A percentile compares a stretch with the other conserved stretches of the same genome.
phyloP scores from a whole-genome alignment of 768 basidiomycete genomes.

The Tephrocybe rancida region DNA sequence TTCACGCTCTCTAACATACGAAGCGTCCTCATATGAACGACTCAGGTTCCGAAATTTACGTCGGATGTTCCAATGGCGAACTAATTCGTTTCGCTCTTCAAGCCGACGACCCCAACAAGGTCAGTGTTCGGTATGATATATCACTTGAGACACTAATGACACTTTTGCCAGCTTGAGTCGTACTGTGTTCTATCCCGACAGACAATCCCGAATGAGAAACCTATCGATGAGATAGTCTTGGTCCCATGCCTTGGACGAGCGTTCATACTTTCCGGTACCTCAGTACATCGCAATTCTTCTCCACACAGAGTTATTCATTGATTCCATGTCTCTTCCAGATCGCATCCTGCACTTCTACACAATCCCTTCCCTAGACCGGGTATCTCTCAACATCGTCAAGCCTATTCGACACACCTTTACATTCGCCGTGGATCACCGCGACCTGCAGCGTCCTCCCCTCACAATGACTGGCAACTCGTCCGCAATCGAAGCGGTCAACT shows the following conservation, averaged over 20 bases:
- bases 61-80: constrained; percentile 85
- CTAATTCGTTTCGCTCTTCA: constrained; percentile 79
- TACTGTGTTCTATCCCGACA: constrained; percentile 74
- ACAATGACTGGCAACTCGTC: constrained; percentile 36
- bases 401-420: constrained; percentile 81
- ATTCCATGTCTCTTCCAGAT: constrained; percentile 34
- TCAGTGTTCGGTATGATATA: constrained; percentile 23
- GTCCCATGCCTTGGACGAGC: constrained; percentile 75
- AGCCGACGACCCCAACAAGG: constrained; percentile 52
- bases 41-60: constrained; percentile 81
- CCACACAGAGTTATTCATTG: constrained; percentile 12
- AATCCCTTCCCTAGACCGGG: constrained; percentile 77
- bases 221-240: constrained; percentile 81
- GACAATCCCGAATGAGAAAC: constrained; percentile 63
- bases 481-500: constrained; percentile 57
- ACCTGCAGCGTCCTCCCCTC: constrained; percentile 54
- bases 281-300: constrained; percentile 14
- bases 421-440: constrained; percentile 82
- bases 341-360: constrained; percentile 77
- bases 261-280: constrained; percentile 74
- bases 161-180: constrained; percentile 48
- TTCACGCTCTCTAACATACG: neutral
- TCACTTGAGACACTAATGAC: no score
- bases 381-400: constrained; percentile 60
- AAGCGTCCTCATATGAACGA: neutral